These are phyloP conservation scores for Pichia californica DNA, from an alignment of 805 yeast genomes.

Conservation along the genomic window DNA sequence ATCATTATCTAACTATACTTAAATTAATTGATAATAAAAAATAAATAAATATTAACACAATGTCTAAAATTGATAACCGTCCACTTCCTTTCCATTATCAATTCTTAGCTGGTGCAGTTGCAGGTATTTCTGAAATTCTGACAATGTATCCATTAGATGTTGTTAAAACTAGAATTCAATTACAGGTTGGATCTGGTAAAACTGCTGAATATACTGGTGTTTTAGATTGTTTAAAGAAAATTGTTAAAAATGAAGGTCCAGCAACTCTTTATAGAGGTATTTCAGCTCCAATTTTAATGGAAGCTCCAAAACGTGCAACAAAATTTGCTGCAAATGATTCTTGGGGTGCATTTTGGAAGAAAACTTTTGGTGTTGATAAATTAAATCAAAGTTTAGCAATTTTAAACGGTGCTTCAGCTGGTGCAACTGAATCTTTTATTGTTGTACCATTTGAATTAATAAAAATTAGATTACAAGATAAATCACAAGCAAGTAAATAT, in stretches of 20 bases:
- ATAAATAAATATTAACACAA: background rate
- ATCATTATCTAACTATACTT: background rate
- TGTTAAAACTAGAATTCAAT: conserved; percentile 92
- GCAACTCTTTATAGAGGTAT: conserved; percentile 87
- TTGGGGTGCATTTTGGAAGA: conserved; percentile 81
- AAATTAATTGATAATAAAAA: background rate
- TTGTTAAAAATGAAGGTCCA: conserved; percentile 80
- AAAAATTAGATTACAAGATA: conserved; percentile 92
- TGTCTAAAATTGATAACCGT: conserved; percentile 15
- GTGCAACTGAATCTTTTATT: conserved; percentile 93
- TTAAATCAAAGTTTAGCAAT: conserved; percentile 81
- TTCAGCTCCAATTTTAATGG: conserved; percentile 95
- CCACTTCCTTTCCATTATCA: conserved; percentile 90
- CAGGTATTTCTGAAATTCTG: conserved; percentile 93
- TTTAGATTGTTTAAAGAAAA: conserved; percentile 75
- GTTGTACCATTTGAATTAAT: conserved; percentile 97
- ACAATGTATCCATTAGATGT: conserved; percentile 97
- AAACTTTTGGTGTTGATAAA: conserved; percentile 56
- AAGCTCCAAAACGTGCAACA: conserved; percentile 98
- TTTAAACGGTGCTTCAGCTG: conserved; percentile 96
- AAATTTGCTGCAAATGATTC: conserved; percentile 98
- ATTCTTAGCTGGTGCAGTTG: conserved; percentile 85
- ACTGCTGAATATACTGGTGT: conserved; percentile 75
- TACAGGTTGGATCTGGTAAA: conserved; percentile 53
- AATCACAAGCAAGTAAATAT: conserved; percentile 48